Evolutionary conservation across 2,329 filamentous ascomycete genomes (phyloP).

Genomic region (Shiraia bambusicola): DNA sequence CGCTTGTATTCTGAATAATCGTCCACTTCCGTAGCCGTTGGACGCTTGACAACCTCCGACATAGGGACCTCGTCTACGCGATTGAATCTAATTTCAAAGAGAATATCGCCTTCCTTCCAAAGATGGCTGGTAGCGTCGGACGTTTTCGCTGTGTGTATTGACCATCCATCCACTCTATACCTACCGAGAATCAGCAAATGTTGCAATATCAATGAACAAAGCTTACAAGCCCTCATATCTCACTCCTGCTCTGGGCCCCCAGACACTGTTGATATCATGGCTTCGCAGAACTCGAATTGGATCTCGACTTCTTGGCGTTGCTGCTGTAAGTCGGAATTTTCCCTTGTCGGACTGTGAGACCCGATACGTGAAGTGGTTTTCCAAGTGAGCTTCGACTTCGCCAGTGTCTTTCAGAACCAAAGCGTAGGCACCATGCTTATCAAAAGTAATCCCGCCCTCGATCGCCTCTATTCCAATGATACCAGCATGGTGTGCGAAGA

Average conservation of each 20-base stretch:
- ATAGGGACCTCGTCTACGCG: conserved; percentile 40
- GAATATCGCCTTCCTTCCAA: conserved; percentile 28
- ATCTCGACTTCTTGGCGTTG: conserved; percentile 43
- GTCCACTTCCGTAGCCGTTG: conserved; percentile 49
- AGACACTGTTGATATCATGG: conserved; percentile 48
- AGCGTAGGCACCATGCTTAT: conserved; percentile 49
- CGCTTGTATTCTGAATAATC: conserved; percentile 53
- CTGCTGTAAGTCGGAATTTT: conserved; percentile 48
- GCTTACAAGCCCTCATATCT: conserved; percentile 52
- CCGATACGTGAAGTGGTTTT: conserved; percentile 47
- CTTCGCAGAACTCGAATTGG: conserved; percentile 49
- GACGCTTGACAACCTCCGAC: conserved; percentile 42
- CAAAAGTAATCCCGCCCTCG: conserved; percentile 47
- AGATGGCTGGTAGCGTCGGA: conserved; percentile 14
- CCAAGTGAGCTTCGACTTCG: conserved; percentile 40
- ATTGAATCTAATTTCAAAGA: conserved; percentile 45
- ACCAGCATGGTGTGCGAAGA: conserved; percentile 51
- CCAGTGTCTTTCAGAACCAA: conserved; percentile 46
- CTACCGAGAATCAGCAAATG: conserved; percentile 9
- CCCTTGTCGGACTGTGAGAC: conserved; percentile 44
- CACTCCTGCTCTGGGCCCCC: conserved; percentile 50
- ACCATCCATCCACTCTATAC: conserved; percentile 44
- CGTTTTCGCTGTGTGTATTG: conserved; percentile 32
- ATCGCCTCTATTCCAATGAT: conserved; percentile 49
- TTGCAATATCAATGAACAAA: not conserved